Base-by-base conservation (phyloP, 2,329 filamentous ascomycete species). In the Coccinonectria pachysandricola region DNA sequence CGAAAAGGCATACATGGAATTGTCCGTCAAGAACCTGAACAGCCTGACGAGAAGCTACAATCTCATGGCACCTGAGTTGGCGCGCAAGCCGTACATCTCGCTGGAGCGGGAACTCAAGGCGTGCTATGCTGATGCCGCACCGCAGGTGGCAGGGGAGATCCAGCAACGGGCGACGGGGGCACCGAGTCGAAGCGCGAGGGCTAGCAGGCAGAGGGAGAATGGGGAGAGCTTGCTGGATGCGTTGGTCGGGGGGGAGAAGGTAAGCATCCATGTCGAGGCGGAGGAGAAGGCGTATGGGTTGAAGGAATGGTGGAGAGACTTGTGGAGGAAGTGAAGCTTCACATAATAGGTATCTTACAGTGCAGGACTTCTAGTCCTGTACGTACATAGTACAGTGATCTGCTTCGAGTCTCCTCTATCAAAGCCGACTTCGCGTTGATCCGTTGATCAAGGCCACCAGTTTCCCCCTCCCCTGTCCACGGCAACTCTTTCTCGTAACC, bases 61-160 rank as follows among this genome's bases (percentile, higher is more conserved):
- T 45, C 71, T 96, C 3, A 88, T 93, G 75, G 88, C 91, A 0
- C 91, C 91, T 0, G 79, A 85, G 28, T 66, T 94, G 2, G 87
- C 88, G 3, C 92, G 91, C 57, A 94, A 94, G 53, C 84, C 88
- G 0, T 96, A 96, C 53, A 86, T 85, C 48, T 77, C 68, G 3
- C 71, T 96, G 6, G 73, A 86, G 22, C 74, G 88, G 24, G 91
- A 98, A 56, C 65, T 96, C 10, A 68, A 66, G 15, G 65, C 71
- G 3, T 95, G 87, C 50, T 96, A 77, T 48, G 80, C 85, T 1
- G 87, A 94, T 34, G 78, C 93, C 2, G 88, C 88, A 6, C 85
- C 85, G 0, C 61, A 68, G 23, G 54, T 96, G 4, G 72, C 85
- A 0, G 64, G 68, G 2, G 76, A 77, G 35, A 91, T 96, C 34